A percentile compares a stretch with the other conserved stretches of the same genome.
Conservation (phyloP, 1,284 basidiomycete genomes). For the Prillingera fragicola region DNA sequence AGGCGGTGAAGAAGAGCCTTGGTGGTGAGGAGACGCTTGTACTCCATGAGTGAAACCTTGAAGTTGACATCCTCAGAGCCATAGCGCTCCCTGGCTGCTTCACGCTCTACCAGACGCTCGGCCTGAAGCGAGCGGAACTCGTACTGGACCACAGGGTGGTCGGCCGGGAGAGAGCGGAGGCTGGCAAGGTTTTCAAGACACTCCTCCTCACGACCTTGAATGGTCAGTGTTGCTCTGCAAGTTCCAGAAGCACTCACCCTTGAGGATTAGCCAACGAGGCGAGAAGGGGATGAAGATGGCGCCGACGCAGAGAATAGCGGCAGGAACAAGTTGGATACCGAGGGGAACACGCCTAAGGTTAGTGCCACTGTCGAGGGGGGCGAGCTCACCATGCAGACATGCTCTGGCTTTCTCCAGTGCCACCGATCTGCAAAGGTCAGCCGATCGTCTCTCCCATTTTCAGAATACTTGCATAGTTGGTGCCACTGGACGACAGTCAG, state of each 20-base stretch:
- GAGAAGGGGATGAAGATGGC: constrained; percentile 48
- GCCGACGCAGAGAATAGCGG: constrained; percentile 30
- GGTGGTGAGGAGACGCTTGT: constrained; percentile 43
- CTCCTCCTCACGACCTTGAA: constrained; percentile 62
- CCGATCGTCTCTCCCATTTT: not conserved
- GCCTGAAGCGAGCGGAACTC: constrained; percentile 79
- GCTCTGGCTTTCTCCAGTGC: constrained; percentile 34
- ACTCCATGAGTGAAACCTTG: constrained; percentile 35
- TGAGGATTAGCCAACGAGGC: constrained; percentile 57
- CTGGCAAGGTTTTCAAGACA: constrained; percentile 60
- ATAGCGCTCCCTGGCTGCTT: constrained; percentile 49
- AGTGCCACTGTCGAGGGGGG: not conserved
- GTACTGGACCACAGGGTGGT: constrained; percentile 64
- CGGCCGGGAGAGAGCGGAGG: constrained; percentile 56
- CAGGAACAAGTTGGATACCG: constrained; percentile 63
- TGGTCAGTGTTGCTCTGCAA: not conserved
- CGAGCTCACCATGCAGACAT: constrained; percentile 54
- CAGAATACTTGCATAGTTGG: too few species aligned
- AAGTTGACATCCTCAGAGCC: constrained; percentile 37
- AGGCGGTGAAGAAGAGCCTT: constrained; percentile 39
- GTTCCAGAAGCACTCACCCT: constrained; percentile 42
- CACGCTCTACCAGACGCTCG: constrained; percentile 66
- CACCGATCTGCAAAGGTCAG: constrained; percentile 20
- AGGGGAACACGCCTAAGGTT: constrained; percentile 57
- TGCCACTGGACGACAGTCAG: too few species aligned